Conservation (phyloP, 1,284 basidiomycete species). For the Tilletia walkeri region DNA sequence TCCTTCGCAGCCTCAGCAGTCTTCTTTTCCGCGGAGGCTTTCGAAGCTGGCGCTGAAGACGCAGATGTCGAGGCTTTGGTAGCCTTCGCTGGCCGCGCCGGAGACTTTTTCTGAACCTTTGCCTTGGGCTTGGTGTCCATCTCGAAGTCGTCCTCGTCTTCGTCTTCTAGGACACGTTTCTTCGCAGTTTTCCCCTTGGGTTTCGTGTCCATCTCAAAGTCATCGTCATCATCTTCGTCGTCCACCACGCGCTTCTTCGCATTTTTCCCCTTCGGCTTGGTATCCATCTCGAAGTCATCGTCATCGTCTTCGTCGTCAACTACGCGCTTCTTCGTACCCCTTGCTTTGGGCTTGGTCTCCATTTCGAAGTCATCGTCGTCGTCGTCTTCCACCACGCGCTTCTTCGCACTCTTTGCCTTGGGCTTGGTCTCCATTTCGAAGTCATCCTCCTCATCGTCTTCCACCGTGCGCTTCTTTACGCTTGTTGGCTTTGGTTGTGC, state of each 20-base stretch:
- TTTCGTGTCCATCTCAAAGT: slow-evolving; percentile 10
- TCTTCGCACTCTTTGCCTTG: too few species aligned
- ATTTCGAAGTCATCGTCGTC: background rate
- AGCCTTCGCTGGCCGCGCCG: background rate
- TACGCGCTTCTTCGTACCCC: slow-evolving; percentile 23
- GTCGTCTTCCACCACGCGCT: background rate
- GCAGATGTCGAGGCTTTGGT: background rate
- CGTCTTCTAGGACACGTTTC: slow-evolving; percentile 1
- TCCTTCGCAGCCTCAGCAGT: slow-evolving; percentile 4
- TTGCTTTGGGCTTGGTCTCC: slow-evolving; percentile 15
- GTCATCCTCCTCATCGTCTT: slow-evolving; percentile 38
- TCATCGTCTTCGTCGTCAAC: slow-evolving; percentile 42
- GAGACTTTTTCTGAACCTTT: background rate
- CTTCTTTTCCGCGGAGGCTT: background rate
- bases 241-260: slow-evolving; percentile 8
- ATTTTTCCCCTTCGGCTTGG: slow-evolving; percentile 34
- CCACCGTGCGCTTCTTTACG: slow-evolving; percentile 31
- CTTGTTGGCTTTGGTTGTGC: background rate
- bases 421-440: background rate
- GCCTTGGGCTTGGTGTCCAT: slow-evolving; percentile 5
- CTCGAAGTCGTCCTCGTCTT: slow-evolving; percentile 16
- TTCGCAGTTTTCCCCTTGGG: background rate
- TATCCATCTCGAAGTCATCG: slow-evolving; percentile 20
- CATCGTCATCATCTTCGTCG: slow-evolving; percentile 20
- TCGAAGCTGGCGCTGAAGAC: background rate